phyloP scores from a whole-genome alignment of 2,329 filamentous ascomycete species.

The Pseudogymnoascus destructans region DNA sequence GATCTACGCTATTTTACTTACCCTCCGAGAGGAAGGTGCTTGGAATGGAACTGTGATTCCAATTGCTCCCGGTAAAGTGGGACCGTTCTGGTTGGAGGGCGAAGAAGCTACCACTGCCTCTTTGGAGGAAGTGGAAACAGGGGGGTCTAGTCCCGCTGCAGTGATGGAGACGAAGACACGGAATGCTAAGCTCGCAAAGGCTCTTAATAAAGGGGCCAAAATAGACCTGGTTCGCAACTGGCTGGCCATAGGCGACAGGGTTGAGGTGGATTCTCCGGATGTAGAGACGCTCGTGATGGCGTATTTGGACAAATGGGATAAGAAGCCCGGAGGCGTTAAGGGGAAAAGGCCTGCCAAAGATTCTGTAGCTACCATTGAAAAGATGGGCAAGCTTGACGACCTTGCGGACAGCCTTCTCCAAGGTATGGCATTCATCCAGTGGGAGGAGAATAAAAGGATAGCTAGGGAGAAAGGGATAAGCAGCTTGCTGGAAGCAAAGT shows the following conservation, averaged over 20 bases:
- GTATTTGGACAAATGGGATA: constrained; percentile 27
- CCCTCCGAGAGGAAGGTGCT: constrained; percentile 34
- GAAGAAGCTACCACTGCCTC: constrained; percentile 17
- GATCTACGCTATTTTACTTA: constrained; percentile 56
- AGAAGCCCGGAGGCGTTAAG: constrained; percentile 20
- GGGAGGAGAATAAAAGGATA: constrained; percentile 47
- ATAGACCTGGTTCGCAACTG: constrained; percentile 47
- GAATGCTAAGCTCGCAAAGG: constrained; percentile 31
- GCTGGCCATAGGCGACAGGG: constrained; percentile 29
- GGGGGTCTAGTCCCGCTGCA: constrained; percentile 7
- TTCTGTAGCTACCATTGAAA: constrained; percentile 21
- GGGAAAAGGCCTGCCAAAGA: constrained; percentile 17
- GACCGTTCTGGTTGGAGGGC: constrained; percentile 39
- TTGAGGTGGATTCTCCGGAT: constrained; percentile 24
- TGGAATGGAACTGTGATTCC: constrained; percentile 35
- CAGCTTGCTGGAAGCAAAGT: constrained; percentile 1
- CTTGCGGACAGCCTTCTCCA: constrained; percentile 69
- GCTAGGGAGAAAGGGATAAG: constrained; percentile 18
- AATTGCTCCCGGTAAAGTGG: constrained; percentile 41
- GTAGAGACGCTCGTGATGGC: constrained; percentile 27
- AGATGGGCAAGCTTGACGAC: constrained; percentile 58
- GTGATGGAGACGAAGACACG: constrained; percentile 24
- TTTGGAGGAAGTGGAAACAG: constrained; percentile 17
- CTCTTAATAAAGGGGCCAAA: constrained; percentile 43
- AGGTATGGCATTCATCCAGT: constrained; percentile 62